These are phyloP conservation scores for Postia placenta DNA, from an alignment of 768 basidiomycete species.

Conservation along the genomic window DNA sequence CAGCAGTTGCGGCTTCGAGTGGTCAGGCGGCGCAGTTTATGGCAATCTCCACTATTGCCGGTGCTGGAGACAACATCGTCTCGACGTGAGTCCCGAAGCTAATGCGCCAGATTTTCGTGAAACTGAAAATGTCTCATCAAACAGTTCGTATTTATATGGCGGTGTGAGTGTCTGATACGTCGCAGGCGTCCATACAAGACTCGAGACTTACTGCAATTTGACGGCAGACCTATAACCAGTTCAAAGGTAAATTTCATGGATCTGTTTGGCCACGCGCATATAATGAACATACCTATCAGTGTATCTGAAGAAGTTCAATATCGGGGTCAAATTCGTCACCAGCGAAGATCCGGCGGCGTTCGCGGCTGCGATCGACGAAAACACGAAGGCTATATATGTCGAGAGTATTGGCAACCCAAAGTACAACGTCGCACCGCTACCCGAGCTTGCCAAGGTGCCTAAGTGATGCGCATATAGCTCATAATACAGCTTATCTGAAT, in stretches of 20 bases:
- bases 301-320: slow-evolving; percentile 64
- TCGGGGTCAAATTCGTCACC: slow-evolving; percentile 59
- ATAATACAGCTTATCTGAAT: not conserved
- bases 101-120: not conserved
- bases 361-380: slow-evolving; percentile 66
- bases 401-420: slow-evolving; percentile 82
- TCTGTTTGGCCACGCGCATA: not conserved
- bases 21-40: slow-evolving; percentile 79
- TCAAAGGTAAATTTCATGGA: slow-evolving; percentile 44
- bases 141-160: slow-evolving; percentile 60
- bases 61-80: slow-evolving; percentile 73
- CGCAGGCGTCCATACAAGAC: slow-evolving; percentile 5
- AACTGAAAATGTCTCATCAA: not conserved
- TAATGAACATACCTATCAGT: slow-evolving; percentile 30
- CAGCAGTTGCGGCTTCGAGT: slow-evolving; percentile 67
- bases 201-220: too few relatives aligned
- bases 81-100: slow-evolving; percentile 44
- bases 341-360: slow-evolving; percentile 53
- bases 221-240: slow-evolving; percentile 59
- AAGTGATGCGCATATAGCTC: not conserved
- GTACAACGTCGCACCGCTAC: slow-evolving; percentile 58
- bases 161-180: slow-evolving; percentile 37
- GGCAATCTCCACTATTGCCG: slow-evolving; percentile 54
- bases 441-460: slow-evolving; percentile 59
- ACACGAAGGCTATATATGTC: slow-evolving; percentile 71